phyloP scores from a whole-genome alignment of 2,329 filamentous ascomycete genomes.

The Colletotrichum cordylinicola region DNA sequence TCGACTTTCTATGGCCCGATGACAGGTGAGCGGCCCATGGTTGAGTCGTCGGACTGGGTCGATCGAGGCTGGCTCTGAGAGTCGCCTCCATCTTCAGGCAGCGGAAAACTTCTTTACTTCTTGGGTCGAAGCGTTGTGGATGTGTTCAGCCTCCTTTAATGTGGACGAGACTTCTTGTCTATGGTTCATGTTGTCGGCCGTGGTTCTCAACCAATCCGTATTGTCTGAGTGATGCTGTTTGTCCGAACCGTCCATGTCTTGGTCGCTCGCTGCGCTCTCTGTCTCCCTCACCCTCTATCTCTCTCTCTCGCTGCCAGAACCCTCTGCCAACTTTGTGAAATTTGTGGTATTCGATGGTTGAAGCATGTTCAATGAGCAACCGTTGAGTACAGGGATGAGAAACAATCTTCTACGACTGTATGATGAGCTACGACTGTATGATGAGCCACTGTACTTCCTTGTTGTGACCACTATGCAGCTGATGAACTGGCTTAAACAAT shows the following conservation, averaged over 20 bases:
- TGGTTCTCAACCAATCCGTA: background rate
- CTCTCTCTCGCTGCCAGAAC: background rate
- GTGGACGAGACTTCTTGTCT: background rate
- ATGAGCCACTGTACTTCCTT: background rate
- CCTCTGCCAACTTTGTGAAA: background rate
- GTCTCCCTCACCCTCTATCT: background rate
- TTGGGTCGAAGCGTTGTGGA: background rate
- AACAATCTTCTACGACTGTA: background rate
- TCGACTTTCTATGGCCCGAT: background rate
- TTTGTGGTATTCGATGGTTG: background rate
- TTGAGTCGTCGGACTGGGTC: background rate
- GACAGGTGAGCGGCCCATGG: background rate
- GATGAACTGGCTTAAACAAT: background rate
- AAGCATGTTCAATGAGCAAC: background rate
- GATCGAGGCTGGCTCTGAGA: background rate
- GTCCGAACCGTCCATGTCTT: background rate
- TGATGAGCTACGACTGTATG: background rate
- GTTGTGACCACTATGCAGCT: background rate
- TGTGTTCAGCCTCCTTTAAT: background rate
- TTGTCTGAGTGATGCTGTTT: background rate
- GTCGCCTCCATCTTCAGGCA: background rate
- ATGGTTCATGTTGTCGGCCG: background rate
- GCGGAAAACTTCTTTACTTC: background rate
- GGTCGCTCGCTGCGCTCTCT: background rate
- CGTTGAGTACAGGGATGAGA: background rate